These are phyloP conservation scores for Lupinus albus DNA, from an alignment of 306 rosid genomes.

Conservation along the genomic window DNA sequence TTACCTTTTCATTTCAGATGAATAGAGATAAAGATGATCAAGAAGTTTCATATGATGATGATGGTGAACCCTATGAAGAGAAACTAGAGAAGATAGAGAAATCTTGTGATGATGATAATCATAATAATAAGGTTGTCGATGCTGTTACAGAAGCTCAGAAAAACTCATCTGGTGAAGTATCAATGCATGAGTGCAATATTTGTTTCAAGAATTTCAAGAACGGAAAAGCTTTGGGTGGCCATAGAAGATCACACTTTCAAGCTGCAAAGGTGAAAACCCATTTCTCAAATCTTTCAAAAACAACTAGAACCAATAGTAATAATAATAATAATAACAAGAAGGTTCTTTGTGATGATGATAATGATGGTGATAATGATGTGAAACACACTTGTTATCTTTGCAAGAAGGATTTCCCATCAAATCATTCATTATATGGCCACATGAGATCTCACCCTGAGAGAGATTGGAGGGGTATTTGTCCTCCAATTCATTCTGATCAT, in stretches of 20 bases:
- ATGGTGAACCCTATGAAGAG: background rate
- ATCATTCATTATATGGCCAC: slow-evolving; percentile 39
- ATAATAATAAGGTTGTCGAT: background rate
- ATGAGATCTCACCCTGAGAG: slow-evolving; percentile 43
- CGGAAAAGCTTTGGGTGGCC: slow-evolving; percentile 54
- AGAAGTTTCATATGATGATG: background rate
- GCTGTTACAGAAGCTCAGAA: background rate
- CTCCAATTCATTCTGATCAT: background rate
- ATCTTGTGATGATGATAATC: background rate
- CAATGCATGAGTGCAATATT: slow-evolving; percentile 15
- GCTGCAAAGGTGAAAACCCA: slow-evolving; percentile 20
- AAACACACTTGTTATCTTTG: slow-evolving; percentile 23
- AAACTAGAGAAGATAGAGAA: background rate
- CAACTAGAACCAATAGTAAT: no score
- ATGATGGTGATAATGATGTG: background rate
- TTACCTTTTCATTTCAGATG: background rate
- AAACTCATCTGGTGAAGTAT: background rate
- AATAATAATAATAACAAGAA: background rate
- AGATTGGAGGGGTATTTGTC: slow-evolving; percentile 47
- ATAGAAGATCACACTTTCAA: slow-evolving; percentile 44
- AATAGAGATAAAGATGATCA: background rate
- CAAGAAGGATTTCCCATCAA: slow-evolving; percentile 21
- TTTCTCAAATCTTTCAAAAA: background rate
- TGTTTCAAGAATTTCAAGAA: slow-evolving; percentile 32
- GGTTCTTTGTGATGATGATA: background rate